These are phyloP conservation scores for Candida gorgasii DNA, from an alignment of 805 yeast species.

Conservation along the genomic window DNA sequence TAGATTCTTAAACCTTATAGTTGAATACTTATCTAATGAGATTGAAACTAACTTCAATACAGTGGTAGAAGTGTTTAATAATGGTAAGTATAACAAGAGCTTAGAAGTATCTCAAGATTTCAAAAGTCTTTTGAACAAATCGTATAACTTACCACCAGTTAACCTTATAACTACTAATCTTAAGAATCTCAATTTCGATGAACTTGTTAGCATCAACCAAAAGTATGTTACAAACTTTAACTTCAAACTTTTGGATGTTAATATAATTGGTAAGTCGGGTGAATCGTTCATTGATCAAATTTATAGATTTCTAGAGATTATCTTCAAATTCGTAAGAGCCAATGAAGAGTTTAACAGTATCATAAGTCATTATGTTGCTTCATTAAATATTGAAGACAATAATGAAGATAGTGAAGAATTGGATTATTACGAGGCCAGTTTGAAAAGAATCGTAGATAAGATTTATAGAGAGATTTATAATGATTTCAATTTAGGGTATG, in stretches of 20 bases:
- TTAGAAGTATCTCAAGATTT: slow-evolving; percentile 10
- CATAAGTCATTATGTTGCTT: slow-evolving; percentile 28
- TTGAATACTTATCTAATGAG: slow-evolving; percentile 45
- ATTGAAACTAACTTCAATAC: slow-evolving; percentile 42
- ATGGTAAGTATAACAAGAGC: slow-evolving; percentile 19
- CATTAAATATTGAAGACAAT: slow-evolving; percentile 27
- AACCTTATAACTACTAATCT: slow-evolving; percentile 3
- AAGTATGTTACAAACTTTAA: slow-evolving; percentile 28
- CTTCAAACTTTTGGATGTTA: slow-evolving; percentile 33
- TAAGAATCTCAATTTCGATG: slow-evolving; percentile 39
- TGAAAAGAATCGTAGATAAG: slow-evolving; percentile 40
- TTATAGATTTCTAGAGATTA: slow-evolving; percentile 30
- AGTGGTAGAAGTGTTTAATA: slow-evolving; percentile 20
- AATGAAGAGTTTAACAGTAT: slow-evolving; percentile 34
- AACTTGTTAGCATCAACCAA: slow-evolving; percentile 41
- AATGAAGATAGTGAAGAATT: slow-evolving; percentile 28
- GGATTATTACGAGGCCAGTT: slow-evolving; percentile 23
- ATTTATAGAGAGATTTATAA: slow-evolving; percentile 40
- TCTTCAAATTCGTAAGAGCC: slow-evolving; percentile 34
- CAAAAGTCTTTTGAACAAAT: slow-evolving; percentile 8
- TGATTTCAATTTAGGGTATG: slow-evolving; percentile 44
- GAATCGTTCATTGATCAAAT: slow-evolving; percentile 32
- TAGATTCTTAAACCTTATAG: slow-evolving; percentile 42
- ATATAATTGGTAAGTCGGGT: slow-evolving; percentile 32
- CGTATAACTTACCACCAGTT: slow-evolving; percentile 9